Conservation (phyloP, 345 rosid genomes). For the Camelina sativa region DNA sequence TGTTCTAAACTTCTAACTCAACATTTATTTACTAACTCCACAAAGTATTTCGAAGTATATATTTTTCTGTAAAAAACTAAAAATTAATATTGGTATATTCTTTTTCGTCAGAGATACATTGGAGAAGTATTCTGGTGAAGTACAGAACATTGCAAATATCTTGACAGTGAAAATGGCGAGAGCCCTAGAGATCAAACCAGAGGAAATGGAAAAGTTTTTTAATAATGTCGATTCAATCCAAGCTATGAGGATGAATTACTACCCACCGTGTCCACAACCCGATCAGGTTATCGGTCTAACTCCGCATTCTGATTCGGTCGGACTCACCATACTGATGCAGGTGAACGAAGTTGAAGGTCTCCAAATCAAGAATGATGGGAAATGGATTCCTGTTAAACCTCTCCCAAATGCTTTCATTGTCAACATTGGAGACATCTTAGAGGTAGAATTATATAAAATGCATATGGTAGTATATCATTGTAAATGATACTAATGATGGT, state of each 20-base stretch:
- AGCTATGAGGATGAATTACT: constrained; percentile 59
- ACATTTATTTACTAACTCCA: not conserved
- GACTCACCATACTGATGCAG: constrained; percentile 60
- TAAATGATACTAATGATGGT: not conserved
- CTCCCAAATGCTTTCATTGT: constrained; percentile 57
- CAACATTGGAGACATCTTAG: constrained; percentile 61
- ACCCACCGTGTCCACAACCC: constrained; percentile 71
- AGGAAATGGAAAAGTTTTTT: constrained; percentile 50
- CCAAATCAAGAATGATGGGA: constrained; percentile 54
- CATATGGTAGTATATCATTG: not conserved
- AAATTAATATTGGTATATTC: not conserved
- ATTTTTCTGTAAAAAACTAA: not conserved
- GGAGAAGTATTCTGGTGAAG: constrained; percentile 50
- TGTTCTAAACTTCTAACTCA: not conserved
- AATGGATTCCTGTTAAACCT: constrained; percentile 59
- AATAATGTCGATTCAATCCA: constrained; percentile 40
- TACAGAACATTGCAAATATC: constrained; percentile 46
- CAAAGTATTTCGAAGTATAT: not conserved
- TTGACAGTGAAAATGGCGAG: constrained; percentile 49
- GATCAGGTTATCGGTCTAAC: constrained; percentile 52
- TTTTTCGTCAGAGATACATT: constrained; percentile 50
- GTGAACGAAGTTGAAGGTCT: constrained; percentile 57
- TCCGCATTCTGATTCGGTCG: constrained; percentile 56
- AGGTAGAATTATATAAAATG: constrained; percentile 35
- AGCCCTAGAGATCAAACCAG: constrained; percentile 55